Evolutionary conservation across 345 rosid species (phyloP), one percentile per base, ranked within the genome.

Genomic region (Pugionium dolabratum): DNA sequence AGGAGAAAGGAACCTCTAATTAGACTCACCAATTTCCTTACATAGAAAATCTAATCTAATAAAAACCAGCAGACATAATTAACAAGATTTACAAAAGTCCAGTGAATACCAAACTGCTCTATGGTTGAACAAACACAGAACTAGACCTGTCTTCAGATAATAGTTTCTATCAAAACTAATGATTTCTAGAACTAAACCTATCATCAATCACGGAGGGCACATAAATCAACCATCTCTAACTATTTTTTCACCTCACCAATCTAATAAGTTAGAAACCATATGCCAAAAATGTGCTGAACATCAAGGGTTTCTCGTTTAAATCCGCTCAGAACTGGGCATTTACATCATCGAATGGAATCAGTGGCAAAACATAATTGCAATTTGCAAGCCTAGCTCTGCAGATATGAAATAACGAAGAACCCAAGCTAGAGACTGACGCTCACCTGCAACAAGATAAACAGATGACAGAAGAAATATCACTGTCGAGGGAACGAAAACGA

Each of bases 391-490:
- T 37, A 71, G 3, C 32, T 55, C 46, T 9, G 5, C 3, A 44
- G 9, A 11, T 8, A 47, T 18, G 18, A 18, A 18, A 18, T 18
- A 18, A 18, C 18, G 18, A 18, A 18, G 18, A 18, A 18, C 18
- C 18, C 18, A 18, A 18, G 18, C 18, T 18, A 18, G 18, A 18
- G 18, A 18, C 18, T 18, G 18, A 18, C 18, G 1, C 68, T 73
- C 49, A 87, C 97, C 98, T 30, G 98, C 85, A 5, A 85, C 83
- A 48, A 93, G 91, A 78, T 88, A 93, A 30, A 73, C 78, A 55
- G 74, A 68, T 2, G 98, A 90, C 10, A 72, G 79, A 44, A 81
- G 74, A 84, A 93, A 90, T 67, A 85, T 62, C 37, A 93, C 56
- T 18, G 41, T 2, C 4, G 91, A 86, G 0, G 98, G 96, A 43